A percentile compares a stretch with the other conserved stretches of the same genome.
These are phyloP conservation scores for Erysimum pusillum DNA, from an alignment of 441 rosid species.

Conservation along the genomic window DNA sequence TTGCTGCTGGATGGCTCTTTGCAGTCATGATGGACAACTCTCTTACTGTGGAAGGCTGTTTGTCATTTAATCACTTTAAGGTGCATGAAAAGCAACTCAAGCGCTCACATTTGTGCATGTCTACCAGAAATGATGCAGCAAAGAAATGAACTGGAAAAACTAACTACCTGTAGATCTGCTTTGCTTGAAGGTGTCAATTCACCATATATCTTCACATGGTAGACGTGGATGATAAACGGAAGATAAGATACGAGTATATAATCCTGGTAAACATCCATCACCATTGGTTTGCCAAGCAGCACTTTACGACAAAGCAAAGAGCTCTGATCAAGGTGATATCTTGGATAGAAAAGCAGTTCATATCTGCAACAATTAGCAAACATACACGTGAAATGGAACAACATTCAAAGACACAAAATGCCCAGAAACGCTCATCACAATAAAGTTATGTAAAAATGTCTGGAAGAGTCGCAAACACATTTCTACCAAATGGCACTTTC, in stretches of 20 bases:
- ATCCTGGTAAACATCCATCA: constrained; percentile 95
- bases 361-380: constrained; percentile 64
- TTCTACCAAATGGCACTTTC: constrained; percentile 9
- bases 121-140: constrained; percentile 15
- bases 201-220: constrained; percentile 77
- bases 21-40: constrained; percentile 99
- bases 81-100: constrained; percentile 64
- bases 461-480: constrained; percentile 15
- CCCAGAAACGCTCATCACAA: constrained; percentile 10
- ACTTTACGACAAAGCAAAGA: constrained; percentile 88
- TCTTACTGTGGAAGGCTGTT: constrained; percentile 99
- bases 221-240: constrained; percentile 92
- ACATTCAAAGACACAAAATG: not conserved
- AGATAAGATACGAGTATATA: constrained; percentile 87
- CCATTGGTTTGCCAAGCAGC: constrained; percentile 92
- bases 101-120: constrained; percentile 24
- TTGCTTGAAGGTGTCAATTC: constrained; percentile 83
- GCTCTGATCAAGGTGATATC: constrained; percentile 97
- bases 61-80: constrained; percentile 99
- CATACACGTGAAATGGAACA: constrained; percentile 15
- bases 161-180: constrained; percentile 86
- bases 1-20: constrained; percentile 99
- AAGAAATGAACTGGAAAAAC: constrained; percentile 29
- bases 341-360: constrained; percentile 94
- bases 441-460: not conserved